Evolutionary conservation across 2,329 filamentous ascomycete genomes (phyloP).

Genomic region (Phaeosphaeria sp.): DNA sequence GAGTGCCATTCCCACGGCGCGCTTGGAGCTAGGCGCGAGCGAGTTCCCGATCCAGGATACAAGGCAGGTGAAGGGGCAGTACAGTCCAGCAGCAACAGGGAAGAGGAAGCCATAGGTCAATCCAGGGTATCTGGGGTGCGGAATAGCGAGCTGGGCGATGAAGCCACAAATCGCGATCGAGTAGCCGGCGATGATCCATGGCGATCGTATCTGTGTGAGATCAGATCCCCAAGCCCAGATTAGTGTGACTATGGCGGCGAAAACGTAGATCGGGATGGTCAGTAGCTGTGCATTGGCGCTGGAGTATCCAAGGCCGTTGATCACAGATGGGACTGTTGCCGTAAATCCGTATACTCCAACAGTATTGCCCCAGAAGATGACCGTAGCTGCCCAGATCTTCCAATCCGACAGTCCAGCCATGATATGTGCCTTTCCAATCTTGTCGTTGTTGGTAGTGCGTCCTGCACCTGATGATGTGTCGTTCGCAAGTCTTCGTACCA

Average conservation of each 20-base stretch:
- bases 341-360: slow-evolving; percentile 43
- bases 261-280: slow-evolving; percentile 52
- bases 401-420: slow-evolving; percentile 55
- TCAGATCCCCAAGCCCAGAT: slow-evolving; percentile 59
- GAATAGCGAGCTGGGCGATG: slow-evolving; percentile 58
- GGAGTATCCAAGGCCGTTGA: slow-evolving; percentile 51
- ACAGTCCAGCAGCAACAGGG: slow-evolving; percentile 44
- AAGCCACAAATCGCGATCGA: slow-evolving; percentile 61
- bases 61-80: slow-evolving; percentile 46
- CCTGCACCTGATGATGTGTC: slow-evolving; percentile 57
- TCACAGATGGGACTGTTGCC: slow-evolving; percentile 51
- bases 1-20: slow-evolving; percentile 59
- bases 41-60: slow-evolving; percentile 47
- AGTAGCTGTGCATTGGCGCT: slow-evolving; percentile 50
- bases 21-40: slow-evolving; percentile 43
- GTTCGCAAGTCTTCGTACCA: slow-evolving; percentile 38
- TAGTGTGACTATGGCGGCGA: slow-evolving; percentile 50
- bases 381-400: slow-evolving; percentile 44
- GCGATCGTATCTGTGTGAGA: slow-evolving; percentile 58
- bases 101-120: slow-evolving; percentile 55
- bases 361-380: slow-evolving; percentile 50
- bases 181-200: slow-evolving; percentile 61
- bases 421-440: slow-evolving; percentile 55
- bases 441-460: slow-evolving; percentile 56
- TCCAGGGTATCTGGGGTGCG: slow-evolving; percentile 50